Evolutionary conservation across 139 green algal genomes (phyloP), one percentile per base, ranked within the genome.

Genomic region (Gonium pectorale): DNA sequence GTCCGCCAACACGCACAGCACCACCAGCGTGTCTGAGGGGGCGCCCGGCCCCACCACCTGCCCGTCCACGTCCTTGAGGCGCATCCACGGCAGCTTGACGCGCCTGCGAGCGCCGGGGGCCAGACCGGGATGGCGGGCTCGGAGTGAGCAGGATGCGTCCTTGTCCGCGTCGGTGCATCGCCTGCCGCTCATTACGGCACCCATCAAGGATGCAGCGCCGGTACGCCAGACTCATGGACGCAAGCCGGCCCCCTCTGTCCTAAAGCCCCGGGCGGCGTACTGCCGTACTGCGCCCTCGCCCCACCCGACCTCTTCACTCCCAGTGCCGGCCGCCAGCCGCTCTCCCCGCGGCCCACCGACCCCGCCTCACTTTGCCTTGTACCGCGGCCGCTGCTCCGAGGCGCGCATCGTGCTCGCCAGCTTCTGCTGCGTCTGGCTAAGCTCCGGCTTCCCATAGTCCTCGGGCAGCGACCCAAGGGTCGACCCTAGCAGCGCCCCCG

Each of bases 1-100:
- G 71, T 84, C 74, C 9, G 79, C 83, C 63, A 92, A 80, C 40
- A 92, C 44, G n/a, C 59, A 79, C 54, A 92, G 35, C 33, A 80
- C 49, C n/a, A 74, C 31, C 24, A 91, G 87, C 33, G 29, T 81
- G 59, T 92, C 83, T 2, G 73, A 64, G 0, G 70, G 71, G 2
- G 67, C 41, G 24, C 35, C 29, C 2, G 44, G 24, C 0, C 51
- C 72, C 51, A 66, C 5, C 33, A 83, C 68, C 7, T 43, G 62
- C 0, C 9, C 19, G 31, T 64, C 35, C 68, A 89, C 17, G 9
- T 82, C 68, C 22, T 41, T 27, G 52, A 86, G 54, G 29, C 56
- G 27, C 69, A 89, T 80, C 6, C 11, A 44, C 59, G 56, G 59
- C 60, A 89, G 60, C 78, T 81, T 80, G 17, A 9, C 11, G 7